Evolutionary conservation across 2,329 filamentous ascomycete species (phyloP), one percentile per base, ranked within the genome.

Genomic region (Helotiales sp.): DNA sequence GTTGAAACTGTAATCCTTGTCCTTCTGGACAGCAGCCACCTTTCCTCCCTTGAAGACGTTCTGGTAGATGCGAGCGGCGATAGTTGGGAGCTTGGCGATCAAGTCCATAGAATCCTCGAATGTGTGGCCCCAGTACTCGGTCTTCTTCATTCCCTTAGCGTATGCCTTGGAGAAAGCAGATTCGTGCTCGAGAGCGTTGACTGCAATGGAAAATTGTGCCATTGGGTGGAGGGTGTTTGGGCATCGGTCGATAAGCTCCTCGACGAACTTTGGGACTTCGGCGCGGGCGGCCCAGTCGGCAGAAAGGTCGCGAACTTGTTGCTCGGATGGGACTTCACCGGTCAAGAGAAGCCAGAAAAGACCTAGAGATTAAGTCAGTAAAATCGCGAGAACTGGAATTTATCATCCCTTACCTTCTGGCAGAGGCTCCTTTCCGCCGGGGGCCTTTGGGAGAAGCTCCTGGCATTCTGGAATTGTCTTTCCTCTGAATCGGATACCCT

Each of bases 31-130:
- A 64, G 93, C 82, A 69, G 93, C 92, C 75, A 99, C 95, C 91
- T 98, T 98, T 85, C 96, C 96, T 79, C 97, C 96, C 90, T 98
- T 97, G 93, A 97, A 99, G 82, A 98, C 91, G 83, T 99, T 99
- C 87, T 97, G 96, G 91, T 99, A 99, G 88, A 99, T 99, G 85
- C 93, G 93, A 72, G 96, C 87, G 73, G 96, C 96, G 78, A 99
- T 97, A 81, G 93, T 97, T 80, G 96, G 96, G 77, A 99, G 92
- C 91, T 98, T 98, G 80, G 96, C 96, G 81, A 99, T 99, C 81
- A 99, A 87, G 85, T 99, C 95, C 95, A 99, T 98, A 71, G 94
- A 96, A 85, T 99, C 96, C 89, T 99, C 96, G 79, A 96, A 99
- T 77, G 94, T 97, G 88, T 98, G 94, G 83, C 91, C 89, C 96